Evolutionary conservation across 1,139 yeast genomes (phyloP).

Genomic region (Debaryomyces sp.): DNA sequence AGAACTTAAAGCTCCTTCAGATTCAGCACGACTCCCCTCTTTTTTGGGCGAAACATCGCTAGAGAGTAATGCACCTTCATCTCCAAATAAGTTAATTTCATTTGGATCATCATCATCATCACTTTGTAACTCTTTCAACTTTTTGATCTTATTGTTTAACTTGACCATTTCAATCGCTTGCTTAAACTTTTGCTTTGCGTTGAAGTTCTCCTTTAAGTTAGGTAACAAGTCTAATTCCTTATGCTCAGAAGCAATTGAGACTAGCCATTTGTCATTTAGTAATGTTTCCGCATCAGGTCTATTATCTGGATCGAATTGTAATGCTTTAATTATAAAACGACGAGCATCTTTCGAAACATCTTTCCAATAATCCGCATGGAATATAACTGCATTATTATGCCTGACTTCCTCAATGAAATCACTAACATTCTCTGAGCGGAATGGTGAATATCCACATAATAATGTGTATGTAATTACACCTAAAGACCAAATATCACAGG

Average conservation of each 20-base stretch:
- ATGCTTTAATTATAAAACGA: constrained; percentile 65
- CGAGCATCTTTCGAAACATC: constrained; percentile 76
- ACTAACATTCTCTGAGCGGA: constrained; percentile 78
- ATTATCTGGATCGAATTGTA: constrained; percentile 62
- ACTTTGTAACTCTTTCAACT: constrained; percentile 56
- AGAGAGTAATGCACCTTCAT: constrained; percentile 21
- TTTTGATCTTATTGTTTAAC: constrained; percentile 71
- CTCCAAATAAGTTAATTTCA: constrained; percentile 48
- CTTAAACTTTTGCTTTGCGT: constrained; percentile 81
- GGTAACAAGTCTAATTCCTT: constrained; percentile 70
- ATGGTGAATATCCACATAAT: constrained; percentile 91
- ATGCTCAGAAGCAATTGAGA: constrained; percentile 48
- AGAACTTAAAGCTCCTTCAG: constrained; percentile 17
- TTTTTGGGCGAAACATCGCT: not conserved
- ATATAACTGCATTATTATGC: constrained; percentile 69
- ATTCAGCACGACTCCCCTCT: constrained; percentile 13
- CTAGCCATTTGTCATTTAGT: constrained; percentile 72
- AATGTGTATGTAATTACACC: constrained; percentile 92
- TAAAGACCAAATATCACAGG: constrained; percentile 91
- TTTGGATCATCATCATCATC: constrained; percentile 58
- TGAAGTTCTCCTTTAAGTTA: constrained; percentile 64
- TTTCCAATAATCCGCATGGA: constrained; percentile 88
- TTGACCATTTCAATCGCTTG: constrained; percentile 85
- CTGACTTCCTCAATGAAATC: constrained; percentile 81
- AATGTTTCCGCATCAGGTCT: constrained; percentile 72